Percentiles rank a stretch among this genome's conserved stretches.
Evolutionary conservation across 306 rosid genomes (phyloP).

Genomic region (Malus sylvestris): DNA sequence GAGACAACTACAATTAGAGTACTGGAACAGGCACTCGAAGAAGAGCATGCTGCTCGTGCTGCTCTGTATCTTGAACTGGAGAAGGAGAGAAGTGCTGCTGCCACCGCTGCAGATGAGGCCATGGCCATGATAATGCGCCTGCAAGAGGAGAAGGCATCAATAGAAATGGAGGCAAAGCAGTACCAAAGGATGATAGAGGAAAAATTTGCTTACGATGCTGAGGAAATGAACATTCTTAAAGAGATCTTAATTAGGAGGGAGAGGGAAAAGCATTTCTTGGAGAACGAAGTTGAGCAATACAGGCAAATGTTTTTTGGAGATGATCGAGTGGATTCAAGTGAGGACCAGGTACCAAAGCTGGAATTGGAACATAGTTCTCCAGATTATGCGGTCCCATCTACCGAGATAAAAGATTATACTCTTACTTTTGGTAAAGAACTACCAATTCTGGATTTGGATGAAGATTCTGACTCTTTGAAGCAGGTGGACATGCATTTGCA

Average conservation of each 20-base stretch:
- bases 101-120: conserved; percentile 49
- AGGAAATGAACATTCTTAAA: conserved; percentile 53
- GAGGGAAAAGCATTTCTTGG: conserved; percentile 46
- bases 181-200: conserved; percentile 47
- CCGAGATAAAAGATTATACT: conserved; percentile 13
- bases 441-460: conserved; percentile 10
- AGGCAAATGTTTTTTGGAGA: conserved; percentile 25
- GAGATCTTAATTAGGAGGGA: conserved; percentile 49
- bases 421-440: conserved; percentile 26
- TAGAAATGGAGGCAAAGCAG: conserved; percentile 52
- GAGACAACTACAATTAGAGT: conserved; percentile 22
- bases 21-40: conserved; percentile 41
- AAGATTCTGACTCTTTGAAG: conserved; percentile 7
- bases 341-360: conserved; percentile 16
- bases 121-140: conserved; percentile 56
- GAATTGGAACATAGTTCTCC: conserved; percentile 8
- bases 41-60: conserved; percentile 31
- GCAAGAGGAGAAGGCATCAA: conserved; percentile 47
- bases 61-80: conserved; percentile 43
- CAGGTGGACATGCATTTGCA: conserved; percentile 8
- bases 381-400: conserved; percentile 21
- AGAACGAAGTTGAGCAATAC: conserved; percentile 35
- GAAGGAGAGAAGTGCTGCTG: conserved; percentile 52
- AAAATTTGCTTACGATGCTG: conserved; percentile 41
- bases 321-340: conserved; percentile 19